Evolutionary conservation across 441 rosid genomes (phyloP), one percentile per base, ranked within the genome.

Genomic region (Populus hybrid): DNA sequence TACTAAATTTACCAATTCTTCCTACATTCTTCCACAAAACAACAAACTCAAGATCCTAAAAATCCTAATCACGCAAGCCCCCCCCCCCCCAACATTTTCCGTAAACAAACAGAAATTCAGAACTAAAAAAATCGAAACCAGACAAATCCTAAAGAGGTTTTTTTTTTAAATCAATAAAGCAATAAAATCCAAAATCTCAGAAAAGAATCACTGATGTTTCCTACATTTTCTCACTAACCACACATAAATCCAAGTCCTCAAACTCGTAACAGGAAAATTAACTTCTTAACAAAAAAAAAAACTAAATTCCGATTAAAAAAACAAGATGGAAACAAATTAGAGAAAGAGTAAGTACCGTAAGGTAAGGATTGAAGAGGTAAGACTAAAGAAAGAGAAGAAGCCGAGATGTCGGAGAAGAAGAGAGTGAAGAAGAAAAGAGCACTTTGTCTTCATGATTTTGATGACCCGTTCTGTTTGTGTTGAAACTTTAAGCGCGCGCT

Each of bases 391-490:
- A 59, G 71, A 77, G 74, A 65, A 73, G 42, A 61, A 68, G 83
- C 86, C 85, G 74, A 81, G 85, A 81, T 83, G 42, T 23, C 85
- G 89, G 80, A 32, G 77, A 50, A 46, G 53, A 68, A 2, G 35
- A 42, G 50, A 18, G 69, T n/a, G 59, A 71, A 42, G 81, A 28
- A 9, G 28, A 57, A 76, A 61, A 16, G 30, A 78, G 12, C 70
- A 61, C 30, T 67, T 83, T 40, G 84, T 81, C 81, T 79, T 79
- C 79, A 76, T 83, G 85, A 85, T 35, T 83, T 82, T 77, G 90
- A 81, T 82, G 82, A 80, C 69, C 80, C 87, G 77, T 74, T 65
- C 21, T 12, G 40, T 59, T 80, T 32, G 65, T 61, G 77, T 75
- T 69, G 84, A 77, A 74, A 77, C 65, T 42, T 61, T 16, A 66